phyloP scores from a whole-genome alignment of 1,284 basidiomycete species.

The Moesziomyces parantarcticus region DNA sequence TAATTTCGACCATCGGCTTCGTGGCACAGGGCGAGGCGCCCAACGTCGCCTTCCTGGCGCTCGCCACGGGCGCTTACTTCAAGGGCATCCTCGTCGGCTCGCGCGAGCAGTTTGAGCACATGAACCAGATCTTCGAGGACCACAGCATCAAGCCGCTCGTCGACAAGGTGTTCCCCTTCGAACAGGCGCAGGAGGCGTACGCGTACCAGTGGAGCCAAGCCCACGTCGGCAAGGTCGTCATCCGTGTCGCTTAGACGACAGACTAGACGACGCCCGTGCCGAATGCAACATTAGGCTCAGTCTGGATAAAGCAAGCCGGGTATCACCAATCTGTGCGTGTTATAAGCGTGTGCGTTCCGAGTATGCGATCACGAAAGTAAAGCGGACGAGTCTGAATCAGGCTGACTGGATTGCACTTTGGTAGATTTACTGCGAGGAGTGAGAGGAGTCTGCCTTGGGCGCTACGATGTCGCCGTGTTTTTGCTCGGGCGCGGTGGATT shows the following conservation, averaged over 20 bases:
- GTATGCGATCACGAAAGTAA: background rate
- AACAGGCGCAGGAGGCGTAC: constrained; percentile 71
- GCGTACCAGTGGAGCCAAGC: constrained; percentile 68
- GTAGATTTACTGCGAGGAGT: background rate
- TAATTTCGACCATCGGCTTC: constrained; percentile 72
- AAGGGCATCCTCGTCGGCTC: constrained; percentile 69
- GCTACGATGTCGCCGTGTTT: constrained; percentile 27
- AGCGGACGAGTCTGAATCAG: constrained; percentile 1
- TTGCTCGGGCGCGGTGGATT: constrained; percentile 10
- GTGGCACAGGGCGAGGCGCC: constrained; percentile 64
- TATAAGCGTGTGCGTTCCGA: background rate
- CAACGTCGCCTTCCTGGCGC: constrained; percentile 32
- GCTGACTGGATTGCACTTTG: too few relatives aligned
- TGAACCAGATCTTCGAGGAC: constrained; percentile 71
- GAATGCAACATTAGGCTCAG: background rate
- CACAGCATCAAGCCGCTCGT: constrained; percentile 71
- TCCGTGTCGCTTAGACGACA: constrained; percentile 24
- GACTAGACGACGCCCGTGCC: background rate
- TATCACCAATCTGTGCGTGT: constrained; percentile 1
- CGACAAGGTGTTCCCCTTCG: constrained; percentile 73
- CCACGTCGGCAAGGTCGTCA: constrained; percentile 60
- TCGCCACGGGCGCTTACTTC: constrained; percentile 40
- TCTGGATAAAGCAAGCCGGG: background rate
- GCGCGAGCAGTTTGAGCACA: constrained; percentile 70
- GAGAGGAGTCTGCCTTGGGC: constrained; percentile 17